Percentiles rank a stretch among this genome's conserved stretches.
These are phyloP conservation scores for Apophysomyces trapeziformis DNA, from an alignment of 371 early-diverging fungal genomes.

Conservation along the genomic window DNA sequence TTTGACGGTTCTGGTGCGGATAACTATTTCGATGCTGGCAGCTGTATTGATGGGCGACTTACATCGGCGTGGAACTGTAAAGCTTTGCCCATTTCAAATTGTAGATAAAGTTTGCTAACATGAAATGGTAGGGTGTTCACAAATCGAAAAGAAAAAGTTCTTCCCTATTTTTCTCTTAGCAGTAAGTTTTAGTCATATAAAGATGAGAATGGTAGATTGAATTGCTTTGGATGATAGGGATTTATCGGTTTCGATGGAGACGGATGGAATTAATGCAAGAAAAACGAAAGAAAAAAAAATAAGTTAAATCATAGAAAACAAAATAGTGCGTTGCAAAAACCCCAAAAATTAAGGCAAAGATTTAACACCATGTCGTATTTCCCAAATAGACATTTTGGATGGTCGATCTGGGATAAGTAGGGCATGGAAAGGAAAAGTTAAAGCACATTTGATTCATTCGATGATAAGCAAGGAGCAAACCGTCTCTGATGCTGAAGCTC, in stretches of 20 bases:
- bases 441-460: not conserved
- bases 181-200: constrained; percentile 20
- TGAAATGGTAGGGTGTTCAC: constrained; percentile 72
- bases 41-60: constrained; percentile 96
- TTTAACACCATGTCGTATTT: not conserved
- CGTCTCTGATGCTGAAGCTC: not conserved
- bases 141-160: constrained; percentile 91
- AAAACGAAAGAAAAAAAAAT: not conserved
- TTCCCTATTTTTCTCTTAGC: constrained; percentile 91
- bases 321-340: not conserved
- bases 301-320: constrained; percentile 8
- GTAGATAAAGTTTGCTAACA: not conserved
- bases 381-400: not conserved
- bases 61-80: constrained; percentile 94
- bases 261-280: constrained; percentile 36
- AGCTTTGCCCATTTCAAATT: constrained; percentile 11
- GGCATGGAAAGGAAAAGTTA: not conserved
- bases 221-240: constrained; percentile 43
- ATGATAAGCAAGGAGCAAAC: not conserved
- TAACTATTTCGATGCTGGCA: constrained; percentile 94
- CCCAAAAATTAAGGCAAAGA: not conserved
- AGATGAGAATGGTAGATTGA: not conserved
- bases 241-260: constrained; percentile 86
- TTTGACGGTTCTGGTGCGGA: constrained; percentile 97
- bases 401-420: not conserved